Conservation (phyloP, 1,139 yeast species). For the Geotrichum phurueaensis region DNA sequence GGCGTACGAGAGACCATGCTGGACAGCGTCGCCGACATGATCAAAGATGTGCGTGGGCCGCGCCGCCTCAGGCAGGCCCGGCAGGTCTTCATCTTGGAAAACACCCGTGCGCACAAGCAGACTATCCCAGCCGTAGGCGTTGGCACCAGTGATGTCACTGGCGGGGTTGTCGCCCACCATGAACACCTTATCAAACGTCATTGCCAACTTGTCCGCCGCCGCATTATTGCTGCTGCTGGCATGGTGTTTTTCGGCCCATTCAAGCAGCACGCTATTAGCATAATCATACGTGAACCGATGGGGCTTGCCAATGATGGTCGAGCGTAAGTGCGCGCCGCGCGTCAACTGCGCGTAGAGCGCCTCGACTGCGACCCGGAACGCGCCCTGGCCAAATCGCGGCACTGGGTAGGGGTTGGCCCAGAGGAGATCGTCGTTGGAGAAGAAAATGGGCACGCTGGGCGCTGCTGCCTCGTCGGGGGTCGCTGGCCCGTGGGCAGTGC, state of each 20-base stretch:
- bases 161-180: constrained; percentile 98
- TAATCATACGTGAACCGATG: constrained; percentile 72
- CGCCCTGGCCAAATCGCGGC: constrained; percentile 92
- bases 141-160: constrained; percentile 86
- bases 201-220: constrained; percentile 20
- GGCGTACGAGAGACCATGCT: constrained; percentile 23
- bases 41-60: constrained; percentile 35
- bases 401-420: constrained; percentile 83
- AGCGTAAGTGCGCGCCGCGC: constrained; percentile 45
- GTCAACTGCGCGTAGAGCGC: constrained; percentile 57
- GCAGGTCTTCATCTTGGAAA: constrained; percentile 61
- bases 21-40: constrained; percentile 38
- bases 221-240: not conserved
- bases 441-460: constrained; percentile 75
- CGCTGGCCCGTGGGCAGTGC: constrained; percentile 58
- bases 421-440: constrained; percentile 79
- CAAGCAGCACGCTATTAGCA: constrained; percentile 65
- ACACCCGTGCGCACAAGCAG: constrained; percentile 85
- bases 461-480: constrained; percentile 22
- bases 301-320: constrained; percentile 79
- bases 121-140: constrained; percentile 80
- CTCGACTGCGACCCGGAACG: constrained; percentile 62
- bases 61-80: constrained; percentile 26
- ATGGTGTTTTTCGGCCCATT: constrained; percentile 39
- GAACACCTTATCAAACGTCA: constrained; percentile 46